These are phyloP conservation scores for Kodamaea sagamina DNA, from an alignment of 805 yeast genomes.

Conservation along the genomic window DNA sequence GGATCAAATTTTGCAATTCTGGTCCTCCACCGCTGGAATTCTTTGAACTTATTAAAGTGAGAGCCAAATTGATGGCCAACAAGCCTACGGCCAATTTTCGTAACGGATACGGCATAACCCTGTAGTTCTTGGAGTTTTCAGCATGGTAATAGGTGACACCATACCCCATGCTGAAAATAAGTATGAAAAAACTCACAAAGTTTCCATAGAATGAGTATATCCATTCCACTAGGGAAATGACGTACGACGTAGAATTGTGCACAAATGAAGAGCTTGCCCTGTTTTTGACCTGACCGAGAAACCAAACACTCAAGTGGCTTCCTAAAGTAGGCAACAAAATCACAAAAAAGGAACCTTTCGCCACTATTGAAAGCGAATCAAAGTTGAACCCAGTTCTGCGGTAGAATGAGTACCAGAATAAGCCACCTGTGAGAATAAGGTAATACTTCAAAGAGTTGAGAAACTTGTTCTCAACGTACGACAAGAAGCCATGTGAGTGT, in stretches of 20 bases:
- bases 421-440: conserved; percentile 21
- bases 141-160: conserved; percentile 34
- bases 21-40: too few species aligned
- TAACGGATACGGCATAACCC: conserved; percentile 22
- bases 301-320: too few species aligned
- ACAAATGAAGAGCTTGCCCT: conserved; percentile 10
- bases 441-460: conserved; percentile 11
- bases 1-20: too few species aligned
- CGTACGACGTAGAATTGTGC: neutral
- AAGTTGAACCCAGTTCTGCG: conserved; percentile 28
- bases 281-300: conserved; percentile 14
- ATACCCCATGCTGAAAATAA: conserved; percentile 37
- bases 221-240: neutral
- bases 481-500: conserved; percentile 27
- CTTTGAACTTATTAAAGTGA: neutral
- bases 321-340: conserved; percentile 23
- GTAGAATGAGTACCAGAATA: conserved; percentile 26
- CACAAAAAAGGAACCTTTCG: conserved; percentile 29
- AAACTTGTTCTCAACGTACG: conserved; percentile 21
- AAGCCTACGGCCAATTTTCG: neutral
- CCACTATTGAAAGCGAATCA: conserved; percentile 30
- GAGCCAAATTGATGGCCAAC: neutral
- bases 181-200: conserved; percentile 17
- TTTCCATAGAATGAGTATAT: conserved; percentile 8
- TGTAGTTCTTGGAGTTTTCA: conserved; percentile 23